A percentile compares a stretch with the other conserved stretches of the same genome.
These are phyloP conservation scores for Verticillium isaacii DNA, from an alignment of 2,329 filamentous ascomycete species.

Conservation along the genomic window DNA sequence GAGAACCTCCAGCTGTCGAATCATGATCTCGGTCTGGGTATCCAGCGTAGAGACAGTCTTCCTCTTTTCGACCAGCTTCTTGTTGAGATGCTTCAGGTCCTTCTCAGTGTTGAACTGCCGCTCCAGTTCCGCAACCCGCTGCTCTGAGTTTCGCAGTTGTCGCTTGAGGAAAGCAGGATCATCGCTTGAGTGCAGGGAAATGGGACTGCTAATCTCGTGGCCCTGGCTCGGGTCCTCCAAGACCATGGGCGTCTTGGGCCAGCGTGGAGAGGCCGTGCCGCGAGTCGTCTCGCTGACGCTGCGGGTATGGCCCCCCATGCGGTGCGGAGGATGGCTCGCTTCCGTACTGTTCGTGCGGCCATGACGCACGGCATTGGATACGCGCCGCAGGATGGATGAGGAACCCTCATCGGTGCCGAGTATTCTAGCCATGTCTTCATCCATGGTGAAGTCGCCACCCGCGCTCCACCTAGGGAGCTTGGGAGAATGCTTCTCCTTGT, in stretches of 20 bases:
- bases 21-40: slow-evolving; percentile 91
- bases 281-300: slow-evolving; percentile 66
- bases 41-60: slow-evolving; percentile 94
- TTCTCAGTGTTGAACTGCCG: slow-evolving; percentile 66
- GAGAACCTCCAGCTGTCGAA: slow-evolving; percentile 84
- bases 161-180: slow-evolving; percentile 65
- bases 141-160: slow-evolving; percentile 76
- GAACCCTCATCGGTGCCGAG: slow-evolving; percentile 72
- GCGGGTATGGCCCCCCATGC: slow-evolving; percentile 43
- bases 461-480: slow-evolving; percentile 70
- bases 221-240: slow-evolving; percentile 38
- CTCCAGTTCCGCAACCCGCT: slow-evolving; percentile 81
- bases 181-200: slow-evolving; percentile 57
- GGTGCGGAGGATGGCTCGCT: slow-evolving; percentile 30
- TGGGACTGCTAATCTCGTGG: slow-evolving; percentile 68
- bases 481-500: slow-evolving; percentile 49
- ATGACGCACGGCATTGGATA: slow-evolving; percentile 92
- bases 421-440: slow-evolving; percentile 91
- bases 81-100: slow-evolving; percentile 72
- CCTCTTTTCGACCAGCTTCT: slow-evolving; percentile 84
- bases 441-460: slow-evolving; percentile 86
- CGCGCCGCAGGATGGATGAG: slow-evolving; percentile 77
- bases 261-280: slow-evolving; percentile 59
- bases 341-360: slow-evolving; percentile 82
- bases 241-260: slow-evolving; percentile 63